phyloP scores from a whole-genome alignment of 2,329 filamentous ascomycete species.

The Stachybotrys elegans region DNA sequence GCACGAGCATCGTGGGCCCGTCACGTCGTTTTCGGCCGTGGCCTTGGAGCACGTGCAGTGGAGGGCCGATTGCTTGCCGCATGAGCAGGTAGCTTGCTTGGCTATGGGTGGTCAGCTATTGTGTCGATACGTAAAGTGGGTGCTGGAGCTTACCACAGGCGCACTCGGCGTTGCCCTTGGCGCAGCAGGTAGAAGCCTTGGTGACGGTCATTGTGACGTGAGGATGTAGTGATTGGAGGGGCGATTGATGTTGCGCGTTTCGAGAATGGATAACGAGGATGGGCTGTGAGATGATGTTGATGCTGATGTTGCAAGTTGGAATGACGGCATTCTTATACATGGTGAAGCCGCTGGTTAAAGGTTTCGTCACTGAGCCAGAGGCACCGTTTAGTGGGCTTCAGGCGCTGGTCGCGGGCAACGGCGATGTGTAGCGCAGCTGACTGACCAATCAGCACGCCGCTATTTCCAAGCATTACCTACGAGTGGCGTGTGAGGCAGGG shows the following conservation, averaged over 20 bases:
- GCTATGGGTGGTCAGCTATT: constrained; percentile 31
- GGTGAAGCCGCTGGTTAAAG: too few relatives aligned
- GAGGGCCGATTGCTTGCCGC: constrained; percentile 81
- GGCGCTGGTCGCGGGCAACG: background rate
- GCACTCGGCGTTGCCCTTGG: constrained; percentile 46
- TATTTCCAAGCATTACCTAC: constrained; percentile 5
- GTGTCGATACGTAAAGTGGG: background rate
- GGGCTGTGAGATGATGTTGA: too few relatives aligned
- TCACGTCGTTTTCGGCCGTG: constrained; percentile 65
- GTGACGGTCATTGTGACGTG: constrained; percentile 25
- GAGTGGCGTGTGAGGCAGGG: too few relatives aligned
- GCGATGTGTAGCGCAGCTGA: background rate
- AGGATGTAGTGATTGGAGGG: too few relatives aligned
- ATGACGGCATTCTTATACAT: too few relatives aligned
- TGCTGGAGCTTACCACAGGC: constrained; percentile 47
- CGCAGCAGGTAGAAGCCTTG: constrained; percentile 50
- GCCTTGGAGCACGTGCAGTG: constrained; percentile 83
- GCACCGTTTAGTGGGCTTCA: too few relatives aligned
- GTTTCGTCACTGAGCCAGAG: too few relatives aligned
- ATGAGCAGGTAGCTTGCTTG: constrained; percentile 72
- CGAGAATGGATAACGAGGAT: too few relatives aligned
- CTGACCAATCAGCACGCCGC: background rate
- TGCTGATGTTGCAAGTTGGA: too few relatives aligned
- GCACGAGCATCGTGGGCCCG: constrained; percentile 77
- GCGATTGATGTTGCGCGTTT: too few relatives aligned